Conservation (phyloP, 805 yeast genomes). For the Sugiyamaella boreocaroliniensis region DNA sequence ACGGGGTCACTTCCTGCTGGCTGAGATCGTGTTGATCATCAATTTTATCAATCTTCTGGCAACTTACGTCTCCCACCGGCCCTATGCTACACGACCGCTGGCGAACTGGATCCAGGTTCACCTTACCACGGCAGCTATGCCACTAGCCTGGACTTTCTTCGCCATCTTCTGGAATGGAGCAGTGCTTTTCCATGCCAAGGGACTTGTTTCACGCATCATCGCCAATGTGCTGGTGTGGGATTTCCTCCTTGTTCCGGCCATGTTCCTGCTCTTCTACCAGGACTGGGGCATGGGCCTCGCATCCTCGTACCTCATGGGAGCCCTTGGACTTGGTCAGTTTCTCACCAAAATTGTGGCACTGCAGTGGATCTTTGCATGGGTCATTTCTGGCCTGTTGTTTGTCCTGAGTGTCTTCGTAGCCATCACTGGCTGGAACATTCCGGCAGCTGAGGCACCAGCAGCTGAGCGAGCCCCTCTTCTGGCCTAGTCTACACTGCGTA, state of each 20-base stretch:
- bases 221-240: conserved; percentile 77
- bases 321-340: conserved; percentile 65
- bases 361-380: conserved; percentile 80
- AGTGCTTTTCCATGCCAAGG: conserved; percentile 55
- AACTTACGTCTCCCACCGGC: conserved; percentile 52
- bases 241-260: conserved; percentile 57
- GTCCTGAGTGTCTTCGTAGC: conserved; percentile 43
- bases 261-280: conserved; percentile 49
- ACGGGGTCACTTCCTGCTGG: conserved; percentile 48
- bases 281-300: conserved; percentile 69
- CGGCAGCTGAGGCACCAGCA: neutral
- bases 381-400: conserved; percentile 53
- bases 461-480: neutral
- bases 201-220: conserved; percentile 49
- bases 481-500: neutral
- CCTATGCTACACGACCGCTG: conserved; percentile 49
- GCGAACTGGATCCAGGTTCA: conserved; percentile 54
- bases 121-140: conserved; percentile 59
- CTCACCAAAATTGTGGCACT: conserved; percentile 63
- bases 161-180: conserved; percentile 85
- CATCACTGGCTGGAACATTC: conserved; percentile 4
- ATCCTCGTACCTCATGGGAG: conserved; percentile 52
- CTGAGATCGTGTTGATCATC: conserved; percentile 51
- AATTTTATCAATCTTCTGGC: conserved; percentile 55
- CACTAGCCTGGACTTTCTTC: conserved; percentile 67